phyloP scores from a whole-genome alignment of 768 basidiomycete species.

The Glaciozyma martinii region DNA sequence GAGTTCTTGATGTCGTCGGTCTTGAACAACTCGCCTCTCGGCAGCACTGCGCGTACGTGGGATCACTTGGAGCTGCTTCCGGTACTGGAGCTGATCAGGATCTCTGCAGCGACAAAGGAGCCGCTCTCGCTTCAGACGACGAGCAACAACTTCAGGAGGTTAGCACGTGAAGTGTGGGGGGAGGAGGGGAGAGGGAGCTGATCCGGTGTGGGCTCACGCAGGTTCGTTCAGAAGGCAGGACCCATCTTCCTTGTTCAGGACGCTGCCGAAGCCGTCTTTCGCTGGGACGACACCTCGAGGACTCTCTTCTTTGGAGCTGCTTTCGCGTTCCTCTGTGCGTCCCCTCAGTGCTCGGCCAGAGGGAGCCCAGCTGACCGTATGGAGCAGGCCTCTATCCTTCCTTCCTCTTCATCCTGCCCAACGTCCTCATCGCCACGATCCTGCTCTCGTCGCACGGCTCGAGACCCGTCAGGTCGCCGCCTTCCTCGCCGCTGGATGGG shows the following conservation, averaged over 20 bases:
- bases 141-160: conserved; percentile 30
- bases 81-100: too few species aligned
- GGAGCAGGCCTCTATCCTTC: conserved; percentile 19
- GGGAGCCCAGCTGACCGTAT: not conserved
- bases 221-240: conserved; percentile 35
- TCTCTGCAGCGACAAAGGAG: conserved; percentile 14
- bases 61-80: too few species aligned
- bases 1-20: too few species aligned
- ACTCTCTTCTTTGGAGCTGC: conserved; percentile 30
- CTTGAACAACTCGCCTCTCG: too few species aligned
- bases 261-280: conserved; percentile 29
- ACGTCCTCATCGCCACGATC: conserved; percentile 14
- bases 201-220: not conserved
- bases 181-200: not conserved
- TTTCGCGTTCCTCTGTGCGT: conserved; percentile 32
- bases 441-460: conserved; percentile 17
- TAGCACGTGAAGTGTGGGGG: not conserved
- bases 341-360: not conserved
- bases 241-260: conserved; percentile 34
- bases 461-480: not conserved
- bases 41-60: too few species aligned
- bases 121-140: conserved; percentile 29
- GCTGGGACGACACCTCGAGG: conserved; percentile 32
- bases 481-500: not conserved
- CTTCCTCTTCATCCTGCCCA: conserved; percentile 19